Conservation (phyloP, 31 red algal species). For the Odonthalia washingtoniensis region DNA sequence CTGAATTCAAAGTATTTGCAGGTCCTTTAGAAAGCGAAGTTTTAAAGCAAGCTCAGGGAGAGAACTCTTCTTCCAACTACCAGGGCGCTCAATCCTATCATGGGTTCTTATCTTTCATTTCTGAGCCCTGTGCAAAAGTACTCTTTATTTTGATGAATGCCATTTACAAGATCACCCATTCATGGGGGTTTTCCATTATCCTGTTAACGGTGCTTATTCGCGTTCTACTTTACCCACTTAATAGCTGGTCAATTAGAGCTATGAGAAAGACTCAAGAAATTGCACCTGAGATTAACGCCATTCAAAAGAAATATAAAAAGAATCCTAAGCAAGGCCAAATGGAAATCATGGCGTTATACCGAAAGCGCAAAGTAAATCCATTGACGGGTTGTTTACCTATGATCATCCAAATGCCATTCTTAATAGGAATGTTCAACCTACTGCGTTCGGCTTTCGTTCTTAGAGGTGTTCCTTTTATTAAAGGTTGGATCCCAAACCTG, state of each 20-base stretch:
- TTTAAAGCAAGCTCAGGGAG: too few species aligned
- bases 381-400: slow-evolving; percentile 92
- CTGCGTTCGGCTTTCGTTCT: too few species aligned
- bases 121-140: too few species aligned
- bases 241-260: slow-evolving; percentile 86
- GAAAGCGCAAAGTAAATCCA: slow-evolving; percentile 91
- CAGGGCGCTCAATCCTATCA: too few species aligned
- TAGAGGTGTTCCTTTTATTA: too few species aligned
- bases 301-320: slow-evolving; percentile 91
- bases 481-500: too few species aligned
- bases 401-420: slow-evolving; percentile 92
- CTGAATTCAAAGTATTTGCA: too few species aligned
- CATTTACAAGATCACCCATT: too few species aligned
- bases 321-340: slow-evolving; percentile 88
- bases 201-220: slow-evolving; percentile 89
- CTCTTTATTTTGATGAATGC: too few species aligned
- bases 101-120: too few species aligned
- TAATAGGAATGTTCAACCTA: slow-evolving; percentile 83
- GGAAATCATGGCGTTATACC: slow-evolving; percentile 88
- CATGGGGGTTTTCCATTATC: slow-evolving; percentile 89
- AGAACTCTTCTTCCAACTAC: too few species aligned
- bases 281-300: slow-evolving; percentile 80
- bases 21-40: too few species aligned
- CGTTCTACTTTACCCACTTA: slow-evolving; percentile 89
- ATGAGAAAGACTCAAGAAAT: slow-evolving; percentile 92